Evolutionary conservation across 2,329 filamentous ascomycete species (phyloP), one percentile per base, ranked within the genome.

Genomic region (Shiraia bambusicola): DNA sequence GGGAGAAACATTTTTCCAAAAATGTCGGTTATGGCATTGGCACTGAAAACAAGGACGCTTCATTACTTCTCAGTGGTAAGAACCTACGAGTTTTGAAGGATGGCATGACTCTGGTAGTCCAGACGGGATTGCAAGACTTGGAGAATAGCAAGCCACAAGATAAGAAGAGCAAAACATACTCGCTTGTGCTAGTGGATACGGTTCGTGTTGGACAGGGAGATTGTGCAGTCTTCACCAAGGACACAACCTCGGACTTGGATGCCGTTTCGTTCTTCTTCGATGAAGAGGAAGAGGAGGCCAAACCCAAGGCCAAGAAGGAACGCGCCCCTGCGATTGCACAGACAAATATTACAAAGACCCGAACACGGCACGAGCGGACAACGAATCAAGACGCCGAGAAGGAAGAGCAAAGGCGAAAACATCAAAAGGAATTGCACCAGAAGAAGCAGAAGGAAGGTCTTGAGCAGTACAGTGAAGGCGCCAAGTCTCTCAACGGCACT

Each of bases 241-340:
- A 96, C 64, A 91, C 92, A 0, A 84, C 91, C 2, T 87, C 88
- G 19, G 92, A 95, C 62, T 82, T 95, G 45, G 93, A 97, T 60
- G 90, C 90, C 3, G 92, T 92, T 28, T 95, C 92, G 0, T 98
- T 98, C 76, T 97, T 96, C 73, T 98, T 98, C 76, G 95, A 95
- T 65, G 92, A 97, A 56, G 90, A 95, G 54, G 82, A 88, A 50
- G 84, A 89, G 67, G 80, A 87, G 8, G 87, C 88, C n/a, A 94
- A 93, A 61, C 76, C 79, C 56, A 94, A 94, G 70, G 84, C 91
- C 58, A 94, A 93, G 78, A 89, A 85, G 69, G 86, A 93, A 57
- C 82, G 86, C 30, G 86, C 93, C 7, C 90, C 88, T 42, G 90
- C 91, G 19, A 87, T 96, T 45, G 90, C 91, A 16, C 87, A 89